Conservation (phyloP, 345 rosid genomes). For the Populus simonii region DNA sequence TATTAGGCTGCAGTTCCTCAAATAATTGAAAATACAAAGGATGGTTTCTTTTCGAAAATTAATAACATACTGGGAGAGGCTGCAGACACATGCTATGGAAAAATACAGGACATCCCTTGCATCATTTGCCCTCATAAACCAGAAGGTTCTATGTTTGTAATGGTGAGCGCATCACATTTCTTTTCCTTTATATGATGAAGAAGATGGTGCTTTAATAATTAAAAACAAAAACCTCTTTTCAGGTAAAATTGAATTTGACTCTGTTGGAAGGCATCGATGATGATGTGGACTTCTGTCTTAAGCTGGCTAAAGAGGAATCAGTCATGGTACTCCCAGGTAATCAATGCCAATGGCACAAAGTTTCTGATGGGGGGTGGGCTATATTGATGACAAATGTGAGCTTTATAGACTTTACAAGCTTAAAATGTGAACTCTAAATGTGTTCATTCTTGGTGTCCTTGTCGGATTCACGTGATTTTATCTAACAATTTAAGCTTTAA, state of each 20-base stretch:
- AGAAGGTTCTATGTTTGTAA: slow-evolving; percentile 61
- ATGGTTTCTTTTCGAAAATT: slow-evolving; percentile 54
- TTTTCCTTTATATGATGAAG: background rate
- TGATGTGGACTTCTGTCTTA: slow-evolving; percentile 58
- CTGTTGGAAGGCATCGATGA: slow-evolving; percentile 57
- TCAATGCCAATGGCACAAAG: no score
- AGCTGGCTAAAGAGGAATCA: slow-evolving; percentile 66
- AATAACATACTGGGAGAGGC: slow-evolving; percentile 38
- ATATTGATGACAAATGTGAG: no score
- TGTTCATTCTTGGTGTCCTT: no score
- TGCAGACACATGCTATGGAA: slow-evolving; percentile 47
- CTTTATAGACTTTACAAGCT: no score
- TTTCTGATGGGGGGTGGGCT: no score
- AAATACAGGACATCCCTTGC: slow-evolving; percentile 58
- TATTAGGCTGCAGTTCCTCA: slow-evolving; percentile 65
- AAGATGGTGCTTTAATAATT: background rate
- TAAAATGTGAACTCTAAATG: no score
- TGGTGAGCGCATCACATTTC: slow-evolving; percentile 41
- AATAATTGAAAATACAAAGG: slow-evolving; percentile 57
- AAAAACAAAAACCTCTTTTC: background rate
- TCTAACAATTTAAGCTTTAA: no score
- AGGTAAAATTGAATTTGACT: slow-evolving; percentile 58
- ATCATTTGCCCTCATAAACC: slow-evolving; percentile 57
- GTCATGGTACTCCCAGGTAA: slow-evolving; percentile 71
- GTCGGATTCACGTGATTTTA: fast-evolving